phyloP scores from a whole-genome alignment of 345 rosid species.

The Sonneratia caseolaris region DNA sequence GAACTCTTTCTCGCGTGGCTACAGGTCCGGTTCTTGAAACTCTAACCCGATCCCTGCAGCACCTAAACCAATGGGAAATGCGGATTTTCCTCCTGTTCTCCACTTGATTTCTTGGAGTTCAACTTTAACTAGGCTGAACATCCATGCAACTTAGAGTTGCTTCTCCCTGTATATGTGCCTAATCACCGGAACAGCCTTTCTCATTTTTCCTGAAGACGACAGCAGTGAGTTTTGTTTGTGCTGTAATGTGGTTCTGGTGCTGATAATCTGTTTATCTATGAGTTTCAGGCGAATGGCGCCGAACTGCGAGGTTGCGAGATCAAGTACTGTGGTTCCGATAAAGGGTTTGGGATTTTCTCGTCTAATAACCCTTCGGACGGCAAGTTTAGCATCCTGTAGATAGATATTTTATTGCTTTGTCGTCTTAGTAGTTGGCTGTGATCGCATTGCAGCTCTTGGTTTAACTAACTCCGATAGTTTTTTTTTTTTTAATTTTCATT shows the following conservation, averaged over 20 bases:
- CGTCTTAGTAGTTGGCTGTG: too few species aligned
- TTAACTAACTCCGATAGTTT: not conserved
- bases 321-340: slow-evolving; percentile 39
- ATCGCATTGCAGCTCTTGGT: not conserved
- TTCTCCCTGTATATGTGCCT: not conserved
- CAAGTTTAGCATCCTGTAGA: slow-evolving; percentile 7
- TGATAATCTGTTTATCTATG: not conserved
- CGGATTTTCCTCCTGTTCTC: not conserved
- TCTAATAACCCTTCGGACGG: slow-evolving; percentile 36
- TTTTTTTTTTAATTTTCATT: too few species aligned
- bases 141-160: not conserved
- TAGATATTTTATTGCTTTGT: too few species aligned
- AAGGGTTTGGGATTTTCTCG: slow-evolving; percentile 70
- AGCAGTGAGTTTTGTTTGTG: not conserved
- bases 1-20: slow-evolving; percentile 56
- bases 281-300: slow-evolving; percentile 52
- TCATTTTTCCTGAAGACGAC: not conserved
- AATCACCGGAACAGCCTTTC: not conserved
- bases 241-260: slow-evolving; percentile 4
- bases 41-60: not conserved
- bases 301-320: slow-evolving; percentile 64
- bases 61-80: not conserved
- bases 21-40: slow-evolving; percentile 23
- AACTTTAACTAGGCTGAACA: not conserved
- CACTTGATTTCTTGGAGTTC: not conserved